These are phyloP conservation scores for Phyllostachys edulis DNA, from an alignment of 176 grass and related monocot species.

Conservation along the genomic window DNA sequence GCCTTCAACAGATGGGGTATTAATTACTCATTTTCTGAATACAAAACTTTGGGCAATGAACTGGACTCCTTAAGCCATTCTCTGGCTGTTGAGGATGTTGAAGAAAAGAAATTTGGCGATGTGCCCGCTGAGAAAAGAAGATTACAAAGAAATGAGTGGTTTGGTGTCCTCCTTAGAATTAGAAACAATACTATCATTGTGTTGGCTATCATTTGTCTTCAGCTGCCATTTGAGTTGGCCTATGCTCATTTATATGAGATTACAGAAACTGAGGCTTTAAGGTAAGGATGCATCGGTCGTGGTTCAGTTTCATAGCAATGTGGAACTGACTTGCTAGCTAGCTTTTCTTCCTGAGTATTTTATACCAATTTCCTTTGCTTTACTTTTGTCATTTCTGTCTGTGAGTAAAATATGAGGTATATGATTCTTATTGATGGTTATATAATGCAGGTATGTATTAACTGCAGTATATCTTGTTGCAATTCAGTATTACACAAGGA, in stretches of 20 bases:
- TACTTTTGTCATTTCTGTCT: constrained; percentile 1
- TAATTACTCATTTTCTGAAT: constrained; percentile 86
- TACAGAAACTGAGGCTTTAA: constrained; percentile 64
- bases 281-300: constrained; percentile 40
- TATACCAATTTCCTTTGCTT: background rate
- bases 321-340: constrained; percentile 2
- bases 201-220: constrained; percentile 88
- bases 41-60: constrained; percentile 67
- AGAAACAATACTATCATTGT: constrained; percentile 91
- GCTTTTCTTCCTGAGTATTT: background rate
- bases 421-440: constrained; percentile 25
- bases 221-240: constrained; percentile 90
- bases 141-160: constrained; percentile 92
- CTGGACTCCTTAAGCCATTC: constrained; percentile 31
- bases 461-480: constrained; percentile 88
- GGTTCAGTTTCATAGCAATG: background rate
- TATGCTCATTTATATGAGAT: constrained; percentile 97
- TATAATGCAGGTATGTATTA: constrained; percentile 69
- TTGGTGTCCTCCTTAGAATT: constrained; percentile 78
- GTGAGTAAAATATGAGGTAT: background rate
- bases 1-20: constrained; percentile 75
- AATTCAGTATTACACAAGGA: constrained; percentile 95
- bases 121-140: constrained; percentile 66
- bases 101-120: constrained; percentile 57
- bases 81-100: constrained; percentile 24